phyloP scores from a whole-genome alignment of 2,329 filamentous ascomycete species.

The Exophiala phaeomuriformis region DNA sequence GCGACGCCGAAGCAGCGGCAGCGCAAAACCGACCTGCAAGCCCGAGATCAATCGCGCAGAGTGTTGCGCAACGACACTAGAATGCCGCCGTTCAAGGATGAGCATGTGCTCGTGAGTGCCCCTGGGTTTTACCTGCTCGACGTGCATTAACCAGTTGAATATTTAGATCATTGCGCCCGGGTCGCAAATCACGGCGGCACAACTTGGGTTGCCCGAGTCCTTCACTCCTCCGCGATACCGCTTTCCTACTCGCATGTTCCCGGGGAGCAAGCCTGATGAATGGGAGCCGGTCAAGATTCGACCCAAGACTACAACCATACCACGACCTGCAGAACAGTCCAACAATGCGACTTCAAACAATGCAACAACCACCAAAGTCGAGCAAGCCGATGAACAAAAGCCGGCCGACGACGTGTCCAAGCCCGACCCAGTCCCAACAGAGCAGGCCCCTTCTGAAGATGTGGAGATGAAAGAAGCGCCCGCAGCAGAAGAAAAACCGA shows the following conservation, averaged over 20 bases:
- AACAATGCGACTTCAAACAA: conserved; percentile 35
- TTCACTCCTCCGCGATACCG: conserved; percentile 83
- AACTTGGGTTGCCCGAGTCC: conserved; percentile 81
- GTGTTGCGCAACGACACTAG: conserved; percentile 5
- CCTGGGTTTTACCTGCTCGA: background rate
- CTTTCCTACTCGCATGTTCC: conserved; percentile 90
- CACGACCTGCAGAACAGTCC: conserved; percentile 18
- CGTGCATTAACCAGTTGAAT: conserved; percentile 2
- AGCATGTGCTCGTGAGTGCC: conserved; percentile 43
- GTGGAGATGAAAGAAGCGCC: conserved; percentile 42
- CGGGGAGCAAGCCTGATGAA: conserved; percentile 64
- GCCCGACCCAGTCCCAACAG: conserved; percentile 35
- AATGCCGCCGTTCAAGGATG: conserved; percentile 48
- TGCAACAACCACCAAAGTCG: conserved; percentile 22
- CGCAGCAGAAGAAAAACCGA: conserved; percentile 25
- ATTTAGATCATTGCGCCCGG: conserved; percentile 53
- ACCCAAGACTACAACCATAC: conserved; percentile 35
- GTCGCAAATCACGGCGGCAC: conserved; percentile 82
- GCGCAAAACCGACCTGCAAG: background rate
- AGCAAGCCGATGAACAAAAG: conserved; percentile 3
- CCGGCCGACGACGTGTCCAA: conserved; percentile 24
- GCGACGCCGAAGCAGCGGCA: background rate
- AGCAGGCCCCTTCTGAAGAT: conserved; percentile 27
- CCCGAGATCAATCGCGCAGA: background rate
- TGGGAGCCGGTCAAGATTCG: conserved; percentile 77